phyloP scores from a whole-genome alignment of 139 green algal genomes.

The Picochlorum sp. region DNA sequence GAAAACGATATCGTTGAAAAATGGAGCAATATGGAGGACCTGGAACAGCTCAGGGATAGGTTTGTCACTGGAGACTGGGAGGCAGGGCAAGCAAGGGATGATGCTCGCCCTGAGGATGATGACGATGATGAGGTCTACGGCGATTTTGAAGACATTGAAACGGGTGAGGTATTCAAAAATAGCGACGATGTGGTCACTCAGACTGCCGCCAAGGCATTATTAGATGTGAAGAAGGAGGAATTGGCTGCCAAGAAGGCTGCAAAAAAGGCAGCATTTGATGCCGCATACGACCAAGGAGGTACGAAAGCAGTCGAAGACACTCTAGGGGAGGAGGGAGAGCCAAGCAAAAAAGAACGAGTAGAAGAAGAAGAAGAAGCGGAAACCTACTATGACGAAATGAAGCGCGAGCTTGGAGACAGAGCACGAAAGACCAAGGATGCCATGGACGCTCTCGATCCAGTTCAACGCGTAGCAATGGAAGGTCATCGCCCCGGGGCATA shows the following conservation, averaged over 20 bases:
- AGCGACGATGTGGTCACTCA: constrained; percentile 41
- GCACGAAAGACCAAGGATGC: constrained; percentile 42
- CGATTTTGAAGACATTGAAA: constrained; percentile 95
- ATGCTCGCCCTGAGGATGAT: constrained; percentile 34
- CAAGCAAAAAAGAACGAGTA: constrained; percentile 11
- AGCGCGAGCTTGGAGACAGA: constrained; percentile 70
- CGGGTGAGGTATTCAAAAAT: constrained; percentile 32
- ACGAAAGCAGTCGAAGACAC: not conserved
- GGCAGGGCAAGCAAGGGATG: constrained; percentile 48
- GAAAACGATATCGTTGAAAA: not conserved
- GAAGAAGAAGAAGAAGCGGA: constrained; percentile 47
- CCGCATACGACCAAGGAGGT: constrained; percentile 45
- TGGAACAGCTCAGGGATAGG: constrained; percentile 56
- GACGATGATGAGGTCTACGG: constrained; percentile 31
- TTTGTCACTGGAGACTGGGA: constrained; percentile 52
- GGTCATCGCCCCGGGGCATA: constrained; percentile 76
- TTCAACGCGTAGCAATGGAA: constrained; percentile 56
- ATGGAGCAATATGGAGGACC: constrained; percentile 28
- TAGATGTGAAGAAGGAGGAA: constrained; percentile 31
- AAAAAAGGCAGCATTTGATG: constrained; percentile 79
- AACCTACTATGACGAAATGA: constrained; percentile 84
- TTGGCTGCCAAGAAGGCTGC: constrained; percentile 45
- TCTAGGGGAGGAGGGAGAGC: not conserved
- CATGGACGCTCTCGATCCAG: constrained; percentile 66
- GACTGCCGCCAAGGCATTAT: constrained; percentile 33